phyloP scores from a whole-genome alignment of 1,284 basidiomycete species.

The Meripilus lineatus region DNA sequence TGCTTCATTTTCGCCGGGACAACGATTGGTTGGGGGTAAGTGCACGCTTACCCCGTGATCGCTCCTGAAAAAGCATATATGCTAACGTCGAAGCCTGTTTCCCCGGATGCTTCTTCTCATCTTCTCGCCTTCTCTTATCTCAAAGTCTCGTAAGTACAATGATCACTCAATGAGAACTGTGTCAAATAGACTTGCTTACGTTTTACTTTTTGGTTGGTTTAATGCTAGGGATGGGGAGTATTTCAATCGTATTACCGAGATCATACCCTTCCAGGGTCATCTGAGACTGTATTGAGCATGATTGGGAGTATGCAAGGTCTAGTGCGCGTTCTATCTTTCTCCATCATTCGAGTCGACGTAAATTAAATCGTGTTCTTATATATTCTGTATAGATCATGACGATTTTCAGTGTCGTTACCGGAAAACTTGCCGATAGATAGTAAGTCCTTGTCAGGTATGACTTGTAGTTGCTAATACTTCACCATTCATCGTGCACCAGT shows the following conservation, averaged over 20 bases:
- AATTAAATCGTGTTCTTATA: background rate
- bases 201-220: conserved; percentile 13
- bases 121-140: no score
- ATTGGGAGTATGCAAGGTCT: conserved; percentile 21
- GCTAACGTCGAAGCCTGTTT: no score
- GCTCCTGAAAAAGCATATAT: no score
- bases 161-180: no score
- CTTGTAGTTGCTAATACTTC: no score
- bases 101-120: no score
- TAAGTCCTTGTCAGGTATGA: conserved; percentile 11
- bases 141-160: no score
- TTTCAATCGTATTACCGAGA: conserved; percentile 22
- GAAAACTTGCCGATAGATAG: conserved; percentile 25
- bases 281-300: conserved; percentile 18
- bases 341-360: background rate
- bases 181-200: background rate
- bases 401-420: conserved; percentile 17
- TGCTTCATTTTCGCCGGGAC: conserved; percentile 18
- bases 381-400: conserved; percentile 18
- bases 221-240: conserved; percentile 22
- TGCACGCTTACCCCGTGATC: conserved; percentile 8
- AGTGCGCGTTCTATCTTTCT: conserved; percentile 11
- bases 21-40: conserved; percentile 20
- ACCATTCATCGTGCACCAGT: no score
- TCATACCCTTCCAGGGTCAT: conserved; percentile 17